Percentiles rank a stretch among this genome's conserved stretches.
These are phyloP conservation scores for Cenchrus americanus DNA, from an alignment of 176 grass and related monocot genomes.

Conservation along the genomic window DNA sequence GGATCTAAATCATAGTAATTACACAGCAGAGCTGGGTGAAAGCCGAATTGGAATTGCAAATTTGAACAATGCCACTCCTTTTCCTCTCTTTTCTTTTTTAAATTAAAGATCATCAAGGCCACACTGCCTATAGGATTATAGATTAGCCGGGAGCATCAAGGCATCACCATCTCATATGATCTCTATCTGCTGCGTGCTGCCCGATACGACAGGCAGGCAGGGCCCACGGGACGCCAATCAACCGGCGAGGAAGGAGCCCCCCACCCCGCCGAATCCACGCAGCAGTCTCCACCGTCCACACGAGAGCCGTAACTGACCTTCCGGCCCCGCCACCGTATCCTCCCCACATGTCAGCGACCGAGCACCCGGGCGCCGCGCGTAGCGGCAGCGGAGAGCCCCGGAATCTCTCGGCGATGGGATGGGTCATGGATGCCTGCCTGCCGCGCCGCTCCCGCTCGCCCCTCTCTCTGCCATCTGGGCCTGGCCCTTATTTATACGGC, in stretches of 20 bases:
- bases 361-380: not conserved
- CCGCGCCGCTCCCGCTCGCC: not conserved
- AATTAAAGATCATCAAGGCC: not conserved
- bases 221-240: not conserved
- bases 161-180: too few relatives aligned
- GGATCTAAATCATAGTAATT: too few relatives aligned
- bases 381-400: too few relatives aligned
- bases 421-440: not conserved
- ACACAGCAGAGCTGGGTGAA: too few relatives aligned
- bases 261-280: not conserved
- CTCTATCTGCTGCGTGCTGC: not conserved
- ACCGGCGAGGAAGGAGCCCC: not conserved
- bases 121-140: not conserved
- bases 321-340: rapidly evolving
- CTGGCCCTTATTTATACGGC: not conserved
- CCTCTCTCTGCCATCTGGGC: not conserved
- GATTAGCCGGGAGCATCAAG: too few relatives aligned
- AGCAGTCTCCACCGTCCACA: not conserved
- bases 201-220: not conserved
- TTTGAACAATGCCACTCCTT: too few relatives aligned
- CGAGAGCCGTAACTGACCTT: not conserved
- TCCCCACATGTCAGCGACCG: not conserved
- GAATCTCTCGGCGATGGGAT: not conserved
- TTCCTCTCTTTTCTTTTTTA: not conserved
- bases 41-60: too few relatives aligned